Base-by-base conservation (phyloP, 257 asterid species). In the Ilex aquifolium region DNA sequence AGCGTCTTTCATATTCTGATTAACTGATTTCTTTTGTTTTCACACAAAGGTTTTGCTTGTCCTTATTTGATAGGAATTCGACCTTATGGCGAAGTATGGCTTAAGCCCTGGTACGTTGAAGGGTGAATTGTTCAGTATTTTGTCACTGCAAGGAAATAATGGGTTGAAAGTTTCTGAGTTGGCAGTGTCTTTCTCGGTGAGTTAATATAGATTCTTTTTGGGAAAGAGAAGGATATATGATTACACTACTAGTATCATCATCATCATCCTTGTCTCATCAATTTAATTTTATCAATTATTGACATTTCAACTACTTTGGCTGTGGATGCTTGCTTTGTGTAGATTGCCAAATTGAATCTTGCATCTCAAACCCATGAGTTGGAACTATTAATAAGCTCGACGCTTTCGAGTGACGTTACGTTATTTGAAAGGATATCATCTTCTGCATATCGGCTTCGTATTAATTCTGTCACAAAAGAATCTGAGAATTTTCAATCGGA, bases 361-460 rank as follows among this genome's bases (percentile, higher is more conserved):
- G 79, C 76, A 53, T 77, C 74, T 65, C 69, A 82, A 39, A 62
- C 76, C 63, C 61, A 44, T 52, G 87, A 84, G 69, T 71, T 86
- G 36, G 97, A 93, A 74, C 70, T 72, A 51, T 59, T 86, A 64
- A 78, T 93, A 74, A 72, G 82, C 75, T 74, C 95, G 49, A 71
- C 85, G 36, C 96, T 93, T 66, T 85, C 95, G 13, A 79, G 95
- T 72, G 97, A 93, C 73, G 81, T 93, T 65, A 84, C 92, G 15
- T 71, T 93, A 88, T 93, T 90, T 71, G 99, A 93, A 65, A 93
- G 80, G 88, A 93, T 93, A 57, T 90, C 97, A 61, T 76, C 78
- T 60, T 80, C 82, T 56, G 92, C 95, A 61, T 93, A 84, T 77
- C 96, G 99, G 64, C 76, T 90, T 71, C 90, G 97, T 68, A 74